phyloP scores from a whole-genome alignment of 1,139 yeast genomes.

The Nakaseomyces delphensis region DNA sequence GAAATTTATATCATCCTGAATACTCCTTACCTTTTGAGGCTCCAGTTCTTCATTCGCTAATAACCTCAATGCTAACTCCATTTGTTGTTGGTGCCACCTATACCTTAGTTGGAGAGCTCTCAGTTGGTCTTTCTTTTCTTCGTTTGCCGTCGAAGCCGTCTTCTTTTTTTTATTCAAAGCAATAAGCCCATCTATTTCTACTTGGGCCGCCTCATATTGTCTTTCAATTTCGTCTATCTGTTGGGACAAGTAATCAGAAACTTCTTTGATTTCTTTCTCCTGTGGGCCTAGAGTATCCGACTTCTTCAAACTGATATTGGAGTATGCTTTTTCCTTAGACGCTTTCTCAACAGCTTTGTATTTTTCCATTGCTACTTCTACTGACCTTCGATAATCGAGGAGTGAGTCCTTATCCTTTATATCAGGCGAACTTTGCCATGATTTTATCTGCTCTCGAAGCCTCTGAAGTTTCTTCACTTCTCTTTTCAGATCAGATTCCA shows the following conservation, averaged over 20 bases:
- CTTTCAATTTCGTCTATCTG: constrained; percentile 55
- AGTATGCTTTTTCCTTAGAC: constrained; percentile 65
- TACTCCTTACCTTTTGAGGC: constrained; percentile 50
- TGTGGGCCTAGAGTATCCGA: constrained; percentile 52
- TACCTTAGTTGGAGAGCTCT: constrained; percentile 37
- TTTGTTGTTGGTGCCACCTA: constrained; percentile 53
- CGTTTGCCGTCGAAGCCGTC: constrained; percentile 40
- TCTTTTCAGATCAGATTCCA: constrained; percentile 61
- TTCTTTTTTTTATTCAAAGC: constrained; percentile 41
- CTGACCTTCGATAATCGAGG: constrained; percentile 53
- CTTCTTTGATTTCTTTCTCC: constrained; percentile 50
- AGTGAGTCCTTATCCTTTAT: constrained; percentile 60
- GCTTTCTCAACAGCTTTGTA: constrained; percentile 71
- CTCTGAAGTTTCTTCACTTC: constrained; percentile 68
- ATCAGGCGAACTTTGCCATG: constrained; percentile 66
- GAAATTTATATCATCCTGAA: constrained; percentile 64
- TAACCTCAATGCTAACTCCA: constrained; percentile 54
- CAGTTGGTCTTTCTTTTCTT: constrained; percentile 46
- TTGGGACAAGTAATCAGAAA: constrained; percentile 50
- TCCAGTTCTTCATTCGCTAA: constrained; percentile 58
- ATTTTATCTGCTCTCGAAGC: constrained; percentile 67
- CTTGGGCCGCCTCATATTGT: constrained; percentile 55
- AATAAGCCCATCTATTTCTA: constrained; percentile 44
- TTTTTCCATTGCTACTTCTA: constrained; percentile 75
- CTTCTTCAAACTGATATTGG: constrained; percentile 48